Evolutionary conservation across 1,284 basidiomycete species (phyloP).

Genomic region (Tremellales sp.): DNA sequence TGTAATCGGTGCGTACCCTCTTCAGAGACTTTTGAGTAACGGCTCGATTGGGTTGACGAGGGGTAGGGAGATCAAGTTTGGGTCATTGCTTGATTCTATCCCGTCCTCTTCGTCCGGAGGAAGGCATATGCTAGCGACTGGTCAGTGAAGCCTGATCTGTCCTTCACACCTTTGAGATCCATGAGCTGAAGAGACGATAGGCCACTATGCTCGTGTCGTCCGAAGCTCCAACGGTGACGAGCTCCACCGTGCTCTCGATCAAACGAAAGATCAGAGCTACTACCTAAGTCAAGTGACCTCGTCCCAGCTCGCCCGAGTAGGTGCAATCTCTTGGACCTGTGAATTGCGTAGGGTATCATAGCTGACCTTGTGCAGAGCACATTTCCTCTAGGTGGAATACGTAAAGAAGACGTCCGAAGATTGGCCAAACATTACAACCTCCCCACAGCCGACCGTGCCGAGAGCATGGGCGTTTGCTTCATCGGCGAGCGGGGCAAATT

Average conservation of each 20-base stretch:
- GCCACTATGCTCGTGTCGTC: slow-evolving; percentile 81
- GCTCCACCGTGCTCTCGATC: slow-evolving; percentile 64
- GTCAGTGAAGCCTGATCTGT: slow-evolving; percentile 2
- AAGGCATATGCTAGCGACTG: slow-evolving; percentile 61
- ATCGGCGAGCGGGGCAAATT: slow-evolving; percentile 78
- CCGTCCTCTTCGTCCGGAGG: slow-evolving; percentile 28
- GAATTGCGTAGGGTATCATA: background rate
- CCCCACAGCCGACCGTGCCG: slow-evolving; percentile 71
- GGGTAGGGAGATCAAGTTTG: slow-evolving; percentile 91
- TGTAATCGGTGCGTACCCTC: slow-evolving; percentile 68
- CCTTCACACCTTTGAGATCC: background rate
- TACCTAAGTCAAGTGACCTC: slow-evolving; percentile 79
- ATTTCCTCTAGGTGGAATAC: slow-evolving; percentile 69
- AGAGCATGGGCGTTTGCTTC: slow-evolving; percentile 98
- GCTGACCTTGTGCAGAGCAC: slow-evolving; percentile 55
- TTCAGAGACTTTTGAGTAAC: background rate
- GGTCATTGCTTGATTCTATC: slow-evolving; percentile 69
- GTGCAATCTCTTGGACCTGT: slow-evolving; percentile 7
- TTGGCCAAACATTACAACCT: slow-evolving; percentile 66
- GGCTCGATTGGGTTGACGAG: slow-evolving; percentile 60
- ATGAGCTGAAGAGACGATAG: slow-evolving; percentile 47
- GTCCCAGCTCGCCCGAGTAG: slow-evolving; percentile 53
- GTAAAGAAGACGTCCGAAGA: slow-evolving; percentile 68
- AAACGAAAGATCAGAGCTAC: slow-evolving; percentile 85
- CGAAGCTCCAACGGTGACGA: slow-evolving; percentile 52